phyloP scores from a whole-genome alignment of 2,329 filamentous ascomycete species.

The Cercospora sp. region DNA sequence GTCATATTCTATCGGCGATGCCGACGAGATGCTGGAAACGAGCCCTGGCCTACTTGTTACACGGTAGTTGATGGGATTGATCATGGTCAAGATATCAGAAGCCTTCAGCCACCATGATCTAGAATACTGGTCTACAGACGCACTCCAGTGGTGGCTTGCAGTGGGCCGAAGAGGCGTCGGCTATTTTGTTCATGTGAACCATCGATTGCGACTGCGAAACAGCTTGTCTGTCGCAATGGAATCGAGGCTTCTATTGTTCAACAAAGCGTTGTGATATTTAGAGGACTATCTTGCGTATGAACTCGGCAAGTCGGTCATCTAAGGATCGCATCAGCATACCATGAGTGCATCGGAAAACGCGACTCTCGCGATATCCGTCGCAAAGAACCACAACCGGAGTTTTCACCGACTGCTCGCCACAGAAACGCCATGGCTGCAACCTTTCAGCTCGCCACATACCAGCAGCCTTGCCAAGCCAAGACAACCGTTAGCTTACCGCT shows the following conservation, averaged over 20 bases:
- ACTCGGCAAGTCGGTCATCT: background rate
- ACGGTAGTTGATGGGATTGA: background rate
- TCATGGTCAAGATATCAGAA: background rate
- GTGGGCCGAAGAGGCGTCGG: background rate
- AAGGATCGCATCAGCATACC: background rate
- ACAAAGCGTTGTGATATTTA: background rate
- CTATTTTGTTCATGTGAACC: background rate
- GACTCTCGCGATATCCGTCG: background rate
- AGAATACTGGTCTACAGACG: background rate
- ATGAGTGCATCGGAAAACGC: background rate
- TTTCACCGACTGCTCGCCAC: background rate
- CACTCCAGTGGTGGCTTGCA: background rate
- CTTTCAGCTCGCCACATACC: background rate
- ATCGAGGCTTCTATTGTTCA: background rate
- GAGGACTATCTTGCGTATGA: background rate
- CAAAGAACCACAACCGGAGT: background rate
- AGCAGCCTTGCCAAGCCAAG: background rate
- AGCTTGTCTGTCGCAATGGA: background rate
- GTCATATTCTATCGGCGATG: background rate
- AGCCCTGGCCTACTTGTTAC: background rate
- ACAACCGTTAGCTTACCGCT: conserved; percentile 1
- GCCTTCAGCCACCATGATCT: background rate
- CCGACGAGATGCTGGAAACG: background rate
- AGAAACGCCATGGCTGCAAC: background rate
- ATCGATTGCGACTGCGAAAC: background rate